Evolutionary conservation across 768 basidiomycete species (phyloP).

Genomic region (Russula sp.): DNA sequence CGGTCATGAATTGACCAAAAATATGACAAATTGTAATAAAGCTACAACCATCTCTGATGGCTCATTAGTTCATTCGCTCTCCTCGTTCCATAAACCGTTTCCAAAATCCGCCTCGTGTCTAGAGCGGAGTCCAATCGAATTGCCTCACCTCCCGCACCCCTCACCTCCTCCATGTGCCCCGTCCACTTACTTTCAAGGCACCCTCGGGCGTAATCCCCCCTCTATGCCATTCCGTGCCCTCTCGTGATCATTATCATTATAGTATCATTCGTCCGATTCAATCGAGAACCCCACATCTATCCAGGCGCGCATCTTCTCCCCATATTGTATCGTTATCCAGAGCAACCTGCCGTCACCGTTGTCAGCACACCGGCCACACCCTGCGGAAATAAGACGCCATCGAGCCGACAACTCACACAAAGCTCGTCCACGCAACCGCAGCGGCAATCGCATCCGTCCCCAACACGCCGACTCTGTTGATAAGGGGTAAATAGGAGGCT

Average conservation of each 20-base stretch:
- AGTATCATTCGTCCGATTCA: conserved; percentile 35
- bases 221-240: not conserved
- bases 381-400: not conserved
- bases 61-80: not conserved
- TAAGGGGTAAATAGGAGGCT: conserved; percentile 50
- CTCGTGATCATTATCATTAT: not conserved
- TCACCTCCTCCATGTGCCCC: not conserved
- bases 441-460: conserved; percentile 49
- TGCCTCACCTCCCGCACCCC: not conserved
- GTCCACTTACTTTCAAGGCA: no score
- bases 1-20: not conserved
- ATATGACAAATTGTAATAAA: not conserved
- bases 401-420: conserved; percentile 44
- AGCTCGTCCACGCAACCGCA: conserved; percentile 48
- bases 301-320: conserved; percentile 54
- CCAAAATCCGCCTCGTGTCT: conserved; percentile 1
- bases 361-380: conserved; percentile 1
- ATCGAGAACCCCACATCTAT: conserved; percentile 57
- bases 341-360: conserved; percentile 43
- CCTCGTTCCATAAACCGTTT: not conserved
- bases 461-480: conserved; percentile 52
- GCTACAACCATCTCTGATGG: not conserved
- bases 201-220: not conserved
- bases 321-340: conserved; percentile 53
- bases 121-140: conserved; percentile 1